These are phyloP conservation scores for Buxus sempervirens DNA, from an alignment of 164 flowering plant genomes.

Conservation along the genomic window DNA sequence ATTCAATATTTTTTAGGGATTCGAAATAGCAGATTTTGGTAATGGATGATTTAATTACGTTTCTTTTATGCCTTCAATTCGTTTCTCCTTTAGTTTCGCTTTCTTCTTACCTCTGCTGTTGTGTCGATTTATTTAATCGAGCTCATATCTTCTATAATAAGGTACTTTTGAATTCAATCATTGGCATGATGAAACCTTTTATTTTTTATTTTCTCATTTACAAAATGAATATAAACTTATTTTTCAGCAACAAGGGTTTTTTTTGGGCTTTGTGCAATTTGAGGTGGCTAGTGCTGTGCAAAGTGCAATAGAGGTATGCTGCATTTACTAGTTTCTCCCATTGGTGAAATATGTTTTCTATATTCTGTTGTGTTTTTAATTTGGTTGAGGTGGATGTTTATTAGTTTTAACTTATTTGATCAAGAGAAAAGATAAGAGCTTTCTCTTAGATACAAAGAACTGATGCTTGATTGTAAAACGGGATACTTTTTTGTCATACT, in stretches of 20 bases:
- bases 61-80: too few species aligned
- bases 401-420: too few species aligned
- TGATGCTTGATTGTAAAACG: neutral
- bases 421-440: neutral
- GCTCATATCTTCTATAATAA: too few species aligned
- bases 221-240: neutral
- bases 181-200: neutral
- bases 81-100: too few species aligned
- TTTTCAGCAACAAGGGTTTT: conserved; percentile 54
- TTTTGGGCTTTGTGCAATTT: conserved; percentile 85
- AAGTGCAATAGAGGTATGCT: conserved; percentile 44
- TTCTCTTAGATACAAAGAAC: too few species aligned
- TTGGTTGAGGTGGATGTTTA: neutral
- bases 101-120: too few species aligned
- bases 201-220: neutral
- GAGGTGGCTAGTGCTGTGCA: conserved; percentile 63
- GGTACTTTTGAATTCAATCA: conserved; percentile 27
- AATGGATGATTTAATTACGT: too few species aligned
- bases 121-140: too few species aligned
- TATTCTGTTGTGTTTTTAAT: neutral
- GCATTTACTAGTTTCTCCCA: neutral
- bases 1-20: too few species aligned
- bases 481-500: neutral
- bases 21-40: too few species aligned
- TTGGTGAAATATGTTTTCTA: neutral